phyloP scores from a whole-genome alignment of 176 grass and related monocot genomes.

The Triticum urartu region DNA sequence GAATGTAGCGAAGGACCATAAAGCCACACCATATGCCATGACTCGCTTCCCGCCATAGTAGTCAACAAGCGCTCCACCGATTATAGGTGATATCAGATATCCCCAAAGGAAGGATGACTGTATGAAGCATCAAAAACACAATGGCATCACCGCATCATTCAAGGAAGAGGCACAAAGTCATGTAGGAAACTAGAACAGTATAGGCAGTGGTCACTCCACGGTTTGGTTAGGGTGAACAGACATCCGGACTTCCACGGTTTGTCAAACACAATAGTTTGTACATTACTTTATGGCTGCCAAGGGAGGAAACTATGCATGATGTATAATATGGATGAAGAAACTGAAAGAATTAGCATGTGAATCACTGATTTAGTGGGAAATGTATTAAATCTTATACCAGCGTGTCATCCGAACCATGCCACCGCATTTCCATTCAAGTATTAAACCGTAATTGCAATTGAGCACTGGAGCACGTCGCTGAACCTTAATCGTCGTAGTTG shows the following conservation, averaged over 20 bases:
- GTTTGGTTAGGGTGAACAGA: not conserved
- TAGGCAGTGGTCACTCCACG: not conserved
- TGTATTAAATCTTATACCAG: conserved; percentile 1
- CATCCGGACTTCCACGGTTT: not conserved
- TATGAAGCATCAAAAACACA: conserved; percentile 23
- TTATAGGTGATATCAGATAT: conserved; percentile 87
- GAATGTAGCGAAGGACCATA: conserved; percentile 96
- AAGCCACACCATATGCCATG: conserved; percentile 85
- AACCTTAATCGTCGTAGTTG: not conserved
- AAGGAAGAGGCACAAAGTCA: conserved; percentile 10
- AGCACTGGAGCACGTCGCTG: not conserved
- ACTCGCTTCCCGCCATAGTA: conserved; percentile 88
- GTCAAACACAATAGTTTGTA: not conserved
- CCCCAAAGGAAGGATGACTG: conserved; percentile 99
- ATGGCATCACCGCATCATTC: conserved; percentile 12
- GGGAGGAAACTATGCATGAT: not conserved
- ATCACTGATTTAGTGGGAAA: not conserved
- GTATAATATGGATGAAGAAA: not conserved
- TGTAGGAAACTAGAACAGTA: not conserved
- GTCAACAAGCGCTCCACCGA: conserved; percentile 88
- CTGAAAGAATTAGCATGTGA: not conserved
- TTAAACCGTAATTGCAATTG: not conserved
- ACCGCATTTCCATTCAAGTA: not conserved
- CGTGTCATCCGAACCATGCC: not conserved
- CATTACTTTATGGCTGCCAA: not conserved